Base-by-base conservation (phyloP, 2,329 filamentous ascomycete species). In the Ceratocystis huliohia region DNA sequence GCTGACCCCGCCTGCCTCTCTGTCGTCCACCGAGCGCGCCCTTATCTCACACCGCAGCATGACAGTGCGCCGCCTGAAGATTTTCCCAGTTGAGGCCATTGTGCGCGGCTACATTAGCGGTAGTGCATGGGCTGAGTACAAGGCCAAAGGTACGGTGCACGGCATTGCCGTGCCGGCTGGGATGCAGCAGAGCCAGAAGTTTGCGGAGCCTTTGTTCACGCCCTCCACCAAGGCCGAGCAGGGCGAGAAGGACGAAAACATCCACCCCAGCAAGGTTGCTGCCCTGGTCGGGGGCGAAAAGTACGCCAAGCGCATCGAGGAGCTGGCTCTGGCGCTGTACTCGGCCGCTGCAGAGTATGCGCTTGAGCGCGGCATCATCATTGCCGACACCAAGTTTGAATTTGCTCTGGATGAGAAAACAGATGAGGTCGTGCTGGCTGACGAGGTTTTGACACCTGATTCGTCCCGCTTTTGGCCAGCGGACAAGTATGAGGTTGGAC, bases 101-200 rank as follows among this genome's bases (percentile, higher is more conserved):
- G 70, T 95, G n/a, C 85, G 91, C 67, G 91, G 91, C 70, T 96
- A 96, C 78, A 85, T 96, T 73, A 91, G 91, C 5, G 91, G 91
- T 56, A 88, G 85, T 59, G 91, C 89, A 0, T 96, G 89, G 88
- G 81, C 81, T 48, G 91, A 96, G 78, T 82, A 94, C 78, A 78
- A 84, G 73, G 80, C 82, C 70, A 80, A 77, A 22, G 88, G 89
- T 64, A 95, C 90, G 1, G 88, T 96, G 17, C 89, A 96, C 76
- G 89, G 90, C 25, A 86, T 92, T 70, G 73, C 80, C 17, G 80
- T 91, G 70, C 83, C 87, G 1, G 75, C 79, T 2, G 90, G 89
- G 1, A 77, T 96, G 69, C 76, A 81, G 72, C 87, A 89, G 74
- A 90, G 85, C 71, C 80, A 88, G 74, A 82, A 82, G 68, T 83